These are phyloP conservation scores for Rhynchosporium secalis DNA, from an alignment of 2,329 filamentous ascomycete species.

Conservation along the genomic window DNA sequence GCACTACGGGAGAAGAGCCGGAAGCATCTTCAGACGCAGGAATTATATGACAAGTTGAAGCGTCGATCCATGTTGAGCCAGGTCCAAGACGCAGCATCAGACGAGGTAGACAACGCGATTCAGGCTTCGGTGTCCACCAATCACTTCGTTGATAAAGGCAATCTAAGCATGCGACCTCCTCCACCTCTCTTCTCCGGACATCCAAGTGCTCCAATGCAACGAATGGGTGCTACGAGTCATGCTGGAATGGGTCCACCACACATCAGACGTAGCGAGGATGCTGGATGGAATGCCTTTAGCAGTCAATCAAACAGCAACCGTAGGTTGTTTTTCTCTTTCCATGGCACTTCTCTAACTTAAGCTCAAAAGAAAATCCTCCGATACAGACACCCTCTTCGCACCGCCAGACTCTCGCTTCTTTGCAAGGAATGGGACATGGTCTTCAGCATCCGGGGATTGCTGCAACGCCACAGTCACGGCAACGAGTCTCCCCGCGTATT, in stretches of 20 bases:
- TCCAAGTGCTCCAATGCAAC: conserved; percentile 19
- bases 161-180: conserved; percentile 26
- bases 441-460: conserved; percentile 24
- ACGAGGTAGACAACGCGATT: conserved; percentile 48
- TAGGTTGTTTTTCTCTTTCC: conserved; percentile 17
- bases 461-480: conserved; percentile 28
- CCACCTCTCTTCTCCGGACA: conserved; percentile 28
- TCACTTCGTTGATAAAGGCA: conserved; percentile 32
- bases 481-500: conserved; percentile 28
- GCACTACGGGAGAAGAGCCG: conserved; percentile 70
- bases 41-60: conserved; percentile 62
- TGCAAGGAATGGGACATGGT: conserved; percentile 24
- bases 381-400: conserved; percentile 38
- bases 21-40: conserved; percentile 67
- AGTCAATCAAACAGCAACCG: conserved; percentile 28
- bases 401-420: conserved; percentile 34
- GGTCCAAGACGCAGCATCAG: conserved; percentile 54
- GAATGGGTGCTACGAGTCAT: conserved; percentile 15
- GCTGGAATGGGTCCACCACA: conserved; percentile 14
- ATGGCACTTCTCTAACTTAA: not conserved
- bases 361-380: conserved; percentile 28
- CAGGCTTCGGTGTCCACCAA: conserved; percentile 36
- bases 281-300: conserved; percentile 31
- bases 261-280: conserved; percentile 17
- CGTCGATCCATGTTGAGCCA: conserved; percentile 55